A percentile compares a stretch with the other conserved stretches of the same genome.
These are phyloP conservation scores for Plectosphaerella plurivora DNA, from an alignment of 2,329 filamentous ascomycete species.

Conservation along the genomic window DNA sequence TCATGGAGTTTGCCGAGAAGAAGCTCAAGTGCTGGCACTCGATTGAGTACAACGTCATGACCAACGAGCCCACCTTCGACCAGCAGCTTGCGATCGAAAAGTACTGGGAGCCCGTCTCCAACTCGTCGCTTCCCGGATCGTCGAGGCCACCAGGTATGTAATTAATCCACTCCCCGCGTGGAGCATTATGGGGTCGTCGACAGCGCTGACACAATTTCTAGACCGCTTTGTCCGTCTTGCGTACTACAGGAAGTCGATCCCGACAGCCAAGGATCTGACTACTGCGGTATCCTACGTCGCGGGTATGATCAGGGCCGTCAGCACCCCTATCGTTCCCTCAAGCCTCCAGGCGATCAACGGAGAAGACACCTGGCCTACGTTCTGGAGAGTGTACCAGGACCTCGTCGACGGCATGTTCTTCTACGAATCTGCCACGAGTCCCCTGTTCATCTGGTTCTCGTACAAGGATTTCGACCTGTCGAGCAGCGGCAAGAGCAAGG, in stretches of 20 bases:
- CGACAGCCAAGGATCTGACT: background rate
- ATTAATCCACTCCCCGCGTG: background rate
- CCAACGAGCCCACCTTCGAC: slow-evolving; percentile 11
- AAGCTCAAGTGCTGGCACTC: slow-evolving; percentile 12
- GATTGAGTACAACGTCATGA: slow-evolving; percentile 8
- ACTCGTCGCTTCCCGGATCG: slow-evolving; percentile 6
- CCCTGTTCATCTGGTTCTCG: slow-evolving; percentile 8
- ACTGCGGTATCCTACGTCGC: slow-evolving; percentile 9
- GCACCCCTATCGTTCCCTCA: slow-evolving; percentile 6
- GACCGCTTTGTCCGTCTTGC: no score
- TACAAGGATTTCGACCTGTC: slow-evolving; percentile 5
- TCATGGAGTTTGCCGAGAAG: slow-evolving; percentile 11
- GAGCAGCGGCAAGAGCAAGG: background rate
- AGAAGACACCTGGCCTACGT: slow-evolving; percentile 9
- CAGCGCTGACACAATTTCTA: no score
- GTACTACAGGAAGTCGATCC: no score
- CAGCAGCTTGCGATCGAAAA: slow-evolving; percentile 5
- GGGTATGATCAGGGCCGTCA: slow-evolving; percentile 14
- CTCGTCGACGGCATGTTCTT: slow-evolving; percentile 3
- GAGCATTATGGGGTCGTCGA: no score
- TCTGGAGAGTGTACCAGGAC: slow-evolving; percentile 12
- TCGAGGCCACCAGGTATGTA: slow-evolving; percentile 6
- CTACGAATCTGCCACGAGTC: slow-evolving; percentile 11
- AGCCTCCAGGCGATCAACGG: background rate
- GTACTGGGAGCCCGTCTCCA: slow-evolving; percentile 5